These are phyloP conservation scores for Fusarium sp. DNA, from an alignment of 2,329 filamentous ascomycete genomes.

Conservation along the genomic window DNA sequence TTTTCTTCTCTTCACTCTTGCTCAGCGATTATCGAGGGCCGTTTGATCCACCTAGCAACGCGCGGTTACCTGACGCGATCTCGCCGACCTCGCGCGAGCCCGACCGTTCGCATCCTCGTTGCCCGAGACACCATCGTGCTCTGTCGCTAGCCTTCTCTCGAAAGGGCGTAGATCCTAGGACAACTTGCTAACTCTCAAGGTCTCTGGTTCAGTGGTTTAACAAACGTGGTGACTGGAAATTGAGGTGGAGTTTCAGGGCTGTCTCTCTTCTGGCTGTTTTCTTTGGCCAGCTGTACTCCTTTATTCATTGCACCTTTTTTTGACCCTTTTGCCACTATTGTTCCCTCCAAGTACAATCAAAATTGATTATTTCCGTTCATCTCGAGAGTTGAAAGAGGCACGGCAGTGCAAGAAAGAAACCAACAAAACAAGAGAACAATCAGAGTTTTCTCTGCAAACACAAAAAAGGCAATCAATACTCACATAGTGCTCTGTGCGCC, in stretches of 20 bases:
- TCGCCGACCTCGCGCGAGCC: constrained; percentile 20
- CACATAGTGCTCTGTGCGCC: constrained; percentile 49
- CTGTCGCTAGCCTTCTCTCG: constrained; percentile 39
- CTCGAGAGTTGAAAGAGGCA: constrained; percentile 53
- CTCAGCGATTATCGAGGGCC: background rate
- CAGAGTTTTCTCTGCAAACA: constrained; percentile 32
- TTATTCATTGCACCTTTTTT: constrained; percentile 51
- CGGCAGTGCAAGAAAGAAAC: constrained; percentile 54
- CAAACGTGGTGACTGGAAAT: constrained; percentile 50
- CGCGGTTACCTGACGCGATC: constrained; percentile 17
- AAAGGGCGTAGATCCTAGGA: constrained; percentile 38
- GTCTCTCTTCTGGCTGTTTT: constrained; percentile 49
- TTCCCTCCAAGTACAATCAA: constrained; percentile 61
- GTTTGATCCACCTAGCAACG: constrained; percentile 3
- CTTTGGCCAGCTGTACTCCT: constrained; percentile 55
- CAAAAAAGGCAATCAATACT: constrained; percentile 45
- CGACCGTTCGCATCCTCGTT: constrained; percentile 11
- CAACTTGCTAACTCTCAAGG: constrained; percentile 46
- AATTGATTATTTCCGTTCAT: constrained; percentile 62
- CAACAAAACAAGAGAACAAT: constrained; percentile 42
- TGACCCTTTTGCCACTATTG: constrained; percentile 51
- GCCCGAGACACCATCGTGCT: constrained; percentile 15
- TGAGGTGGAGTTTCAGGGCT: constrained; percentile 53
- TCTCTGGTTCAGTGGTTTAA: constrained; percentile 48
- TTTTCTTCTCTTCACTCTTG: background rate